Base-by-base conservation (phyloP, 2,329 filamentous ascomycete species). In the Alternaria brassicae region DNA sequence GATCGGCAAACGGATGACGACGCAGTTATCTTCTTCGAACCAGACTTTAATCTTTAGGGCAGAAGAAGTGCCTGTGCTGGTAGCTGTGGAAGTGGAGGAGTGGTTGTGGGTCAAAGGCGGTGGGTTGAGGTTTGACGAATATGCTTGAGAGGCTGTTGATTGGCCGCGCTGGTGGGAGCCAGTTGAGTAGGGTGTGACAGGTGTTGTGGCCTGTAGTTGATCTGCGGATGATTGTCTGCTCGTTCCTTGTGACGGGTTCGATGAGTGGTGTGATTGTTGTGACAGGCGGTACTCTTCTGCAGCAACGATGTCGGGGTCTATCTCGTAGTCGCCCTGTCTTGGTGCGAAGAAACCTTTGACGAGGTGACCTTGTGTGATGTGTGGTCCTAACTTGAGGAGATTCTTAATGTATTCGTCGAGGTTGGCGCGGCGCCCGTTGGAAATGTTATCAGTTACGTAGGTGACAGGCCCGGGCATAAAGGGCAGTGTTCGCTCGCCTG, bases 381-480 rank as follows among this genome's bases (percentile, higher is more conserved):
- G 92, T 0, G 86, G 81, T 3, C 92, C 91, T 77, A 98, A 90
- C 34, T 86, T 85, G 8, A 99, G 82, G 21, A 99, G 84, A 70
- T 95, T 94, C 80, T 96, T 96, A 69, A 99, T 92, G 72, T 99
- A 99, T 51, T 94, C 91, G 72, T 99, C 93, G 37, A 99, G 82
- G 74, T 96, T 97, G 76, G 95, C 91, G 59, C 95, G 88, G 67
- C 95, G 88, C 27, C 93, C 93, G 73, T 97, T 93, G 17, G 93
- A 97, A 71, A 99, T 97, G 34, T 91, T 92, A 74, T 98, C 94
- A n/a, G 94, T 99, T 56, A 98, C 94, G 78, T 96, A 97, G 66
- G 93, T 96, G 62, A 99, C 94, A 3, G 95, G 95, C 6, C 95
- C 95, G 9, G 95, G 95, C 95, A 99, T 99, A 77, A 96, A 98